A percentile compares a stretch with the other conserved stretches of the same genome.
These are phyloP conservation scores for Hura crepitans DNA, from an alignment of 441 rosid genomes.

Conservation along the genomic window DNA sequence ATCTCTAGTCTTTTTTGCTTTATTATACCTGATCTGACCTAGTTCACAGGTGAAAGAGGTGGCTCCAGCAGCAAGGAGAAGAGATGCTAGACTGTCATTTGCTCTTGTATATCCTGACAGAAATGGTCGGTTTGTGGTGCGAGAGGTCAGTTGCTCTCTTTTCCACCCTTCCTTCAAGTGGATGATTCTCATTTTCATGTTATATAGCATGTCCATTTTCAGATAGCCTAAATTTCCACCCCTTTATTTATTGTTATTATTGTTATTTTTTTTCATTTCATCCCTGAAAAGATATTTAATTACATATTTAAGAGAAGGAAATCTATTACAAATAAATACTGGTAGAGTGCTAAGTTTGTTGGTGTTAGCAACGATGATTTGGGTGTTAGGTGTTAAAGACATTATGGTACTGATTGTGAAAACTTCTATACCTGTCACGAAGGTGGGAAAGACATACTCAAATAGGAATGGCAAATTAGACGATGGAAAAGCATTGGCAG, in stretches of 20 bases:
- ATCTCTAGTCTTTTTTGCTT: background rate
- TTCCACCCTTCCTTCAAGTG: background rate
- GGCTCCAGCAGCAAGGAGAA: conserved; percentile 84
- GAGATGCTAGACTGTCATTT: conserved; percentile 80
- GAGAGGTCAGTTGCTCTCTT: conserved; percentile 48
- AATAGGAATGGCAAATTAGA: conserved; percentile 65
- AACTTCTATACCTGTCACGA: conserved; percentile 14
- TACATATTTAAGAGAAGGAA: background rate
- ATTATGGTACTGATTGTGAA: background rate
- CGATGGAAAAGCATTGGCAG: conserved; percentile 62
- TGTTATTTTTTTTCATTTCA: too few species aligned
- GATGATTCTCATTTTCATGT: conserved; percentile 1
- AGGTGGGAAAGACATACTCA: conserved; percentile 81
- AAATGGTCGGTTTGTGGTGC: conserved; percentile 65
- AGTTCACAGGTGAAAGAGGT: conserved; percentile 77
- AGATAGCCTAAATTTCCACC: background rate
- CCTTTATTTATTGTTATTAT: too few species aligned
- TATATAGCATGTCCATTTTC: background rate
- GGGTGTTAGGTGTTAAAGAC: background rate
- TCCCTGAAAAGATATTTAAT: background rate
- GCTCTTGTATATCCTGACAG: conserved; percentile 93
- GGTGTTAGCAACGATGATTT: background rate
- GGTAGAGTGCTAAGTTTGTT: background rate
- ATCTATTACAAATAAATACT: background rate
- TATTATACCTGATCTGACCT: conserved; percentile 8